Evolutionary conservation across 805 yeast genomes (phyloP), one percentile per base, ranked within the genome.

Genomic region (Phaffomyces antillensis): DNA sequence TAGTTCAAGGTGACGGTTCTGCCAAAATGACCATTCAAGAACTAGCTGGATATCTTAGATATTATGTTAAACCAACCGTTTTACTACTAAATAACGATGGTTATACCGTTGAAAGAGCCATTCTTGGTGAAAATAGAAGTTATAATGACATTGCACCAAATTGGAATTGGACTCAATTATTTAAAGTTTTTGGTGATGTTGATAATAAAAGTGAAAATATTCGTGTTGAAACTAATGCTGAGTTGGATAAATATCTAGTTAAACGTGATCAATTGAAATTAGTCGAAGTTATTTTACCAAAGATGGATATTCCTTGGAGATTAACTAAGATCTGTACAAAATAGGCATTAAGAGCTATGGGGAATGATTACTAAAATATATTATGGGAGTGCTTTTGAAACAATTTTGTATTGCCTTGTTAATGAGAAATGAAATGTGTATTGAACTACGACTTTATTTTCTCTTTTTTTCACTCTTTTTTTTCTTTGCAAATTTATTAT

Each of bases 1-100:
- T 81, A 34, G 76, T 80, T 52, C 76, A 80, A 36, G 86, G 86
- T 52, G 86, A 81, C 55, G 86, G 86, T 42, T 80, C 86, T 12
- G 70, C 81, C 39, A 86, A 81, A 60, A 67, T 81, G 55, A 78
- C 86, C 0, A 82, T 76, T 30, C 83, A 79, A 53, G 86, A 80
- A 56, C 64, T 81, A 43, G 73, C 83, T 6, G 75, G 83, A 24
- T 75, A 77, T 74, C 58, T 77, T 36, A 67, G 73, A 43, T 71
- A 77, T 70, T 67, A 72, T 16, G 66, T 76, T 41, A 74, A 67
- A 26, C 86, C 86, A 26, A 77, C 77, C 51, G 62, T 81, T 26
- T 73, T 81, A 44, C 66, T 81, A 20, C 67, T 81, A 61, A 81
- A 81, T 63, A 81, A 81, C 53, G 77, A 74, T 47, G 86, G 86